Percentiles rank a stretch among this genome's conserved stretches.
phyloP scores from a whole-genome alignment of 169 alveolate species.

The Eimeria sp. region DNA sequence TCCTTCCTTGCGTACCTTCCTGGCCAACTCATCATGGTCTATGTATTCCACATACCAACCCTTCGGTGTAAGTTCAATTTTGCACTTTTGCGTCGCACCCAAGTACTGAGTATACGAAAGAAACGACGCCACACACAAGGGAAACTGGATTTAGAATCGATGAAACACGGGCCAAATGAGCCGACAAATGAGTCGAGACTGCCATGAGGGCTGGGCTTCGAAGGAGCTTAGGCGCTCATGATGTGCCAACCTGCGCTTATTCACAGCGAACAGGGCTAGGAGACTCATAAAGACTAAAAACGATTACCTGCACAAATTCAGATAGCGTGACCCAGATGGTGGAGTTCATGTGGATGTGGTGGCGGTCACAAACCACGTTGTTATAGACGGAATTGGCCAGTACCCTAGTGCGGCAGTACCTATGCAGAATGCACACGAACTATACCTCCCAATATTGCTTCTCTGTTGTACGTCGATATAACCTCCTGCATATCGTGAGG shows the following conservation, averaged over 20 bases:
- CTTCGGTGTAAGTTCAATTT: slow-evolving; percentile 95
- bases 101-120: slow-evolving; percentile 87
- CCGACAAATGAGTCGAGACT: not conserved
- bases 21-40: slow-evolving; percentile 91
- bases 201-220: not conserved
- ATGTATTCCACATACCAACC: slow-evolving; percentile 96
- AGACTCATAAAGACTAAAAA: not conserved
- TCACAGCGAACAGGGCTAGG: no score
- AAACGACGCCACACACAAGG: not conserved
- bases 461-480: not conserved
- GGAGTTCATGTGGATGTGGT: slow-evolving; percentile 97
- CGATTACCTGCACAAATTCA: slow-evolving; percentile 83
- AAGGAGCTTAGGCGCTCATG: not conserved
- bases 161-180: not conserved
- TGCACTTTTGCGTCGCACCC: slow-evolving; percentile 95
- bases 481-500: not conserved
- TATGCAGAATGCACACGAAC: slow-evolving; percentile 83
- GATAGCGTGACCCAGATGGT: slow-evolving; percentile 96
- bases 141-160: not conserved
- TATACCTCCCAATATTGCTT: not conserved
- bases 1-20: slow-evolving; percentile 77
- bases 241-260: not conserved
- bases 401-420: slow-evolving; percentile 88
- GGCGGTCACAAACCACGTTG: slow-evolving; percentile 94
- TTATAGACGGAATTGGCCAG: slow-evolving; percentile 95